These are phyloP conservation scores for Trypanosoma theileri DNA, from an alignment of 208 protist species.

Conservation along the genomic window DNA sequence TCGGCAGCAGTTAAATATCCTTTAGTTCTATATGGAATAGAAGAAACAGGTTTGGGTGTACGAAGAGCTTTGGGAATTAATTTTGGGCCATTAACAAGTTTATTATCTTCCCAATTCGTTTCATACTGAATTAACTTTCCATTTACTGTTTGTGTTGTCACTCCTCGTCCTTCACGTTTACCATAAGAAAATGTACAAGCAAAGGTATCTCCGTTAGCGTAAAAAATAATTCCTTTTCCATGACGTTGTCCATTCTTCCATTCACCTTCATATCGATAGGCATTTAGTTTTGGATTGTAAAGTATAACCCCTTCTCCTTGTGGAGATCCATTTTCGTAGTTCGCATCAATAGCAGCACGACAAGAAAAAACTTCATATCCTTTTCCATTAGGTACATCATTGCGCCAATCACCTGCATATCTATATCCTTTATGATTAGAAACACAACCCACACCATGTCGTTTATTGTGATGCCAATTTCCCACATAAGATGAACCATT, in stretches of 20 bases:
- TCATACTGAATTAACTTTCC: constrained; percentile 29
- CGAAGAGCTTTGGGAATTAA: constrained; percentile 19
- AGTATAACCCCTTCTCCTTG: constrained; percentile 34
- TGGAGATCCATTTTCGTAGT: constrained; percentile 30
- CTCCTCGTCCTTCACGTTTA: constrained; percentile 82
- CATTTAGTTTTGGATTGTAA: constrained; percentile 55
- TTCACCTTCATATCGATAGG: constrained; percentile 85
- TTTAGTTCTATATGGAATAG: constrained; percentile 23
- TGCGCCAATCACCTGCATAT: constrained; percentile 84
- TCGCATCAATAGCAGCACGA: constrained; percentile 20
- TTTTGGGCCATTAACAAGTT: constrained; percentile 23
- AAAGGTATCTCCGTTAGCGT: constrained; percentile 85
- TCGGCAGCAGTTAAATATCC: constrained; percentile 28
- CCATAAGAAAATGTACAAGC: constrained; percentile 76
- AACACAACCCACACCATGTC: constrained; percentile 80
- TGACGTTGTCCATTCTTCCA: constrained; percentile 80
- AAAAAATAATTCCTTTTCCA: constrained; percentile 79
- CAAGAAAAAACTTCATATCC: constrained; percentile 80
- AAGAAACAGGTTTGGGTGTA: constrained; percentile 24
- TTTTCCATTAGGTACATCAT: constrained; percentile 75
- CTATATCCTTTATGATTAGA: constrained; percentile 78
- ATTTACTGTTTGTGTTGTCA: constrained; percentile 29
- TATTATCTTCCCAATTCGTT: constrained; percentile 24
- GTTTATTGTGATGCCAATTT: constrained; percentile 86
- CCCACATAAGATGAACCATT: constrained; percentile 88